Evolutionary conservation across 176 grass and related monocot species (phyloP), one percentile per base, ranked within the genome.

Genomic region (Melocanna baccifera): DNA sequence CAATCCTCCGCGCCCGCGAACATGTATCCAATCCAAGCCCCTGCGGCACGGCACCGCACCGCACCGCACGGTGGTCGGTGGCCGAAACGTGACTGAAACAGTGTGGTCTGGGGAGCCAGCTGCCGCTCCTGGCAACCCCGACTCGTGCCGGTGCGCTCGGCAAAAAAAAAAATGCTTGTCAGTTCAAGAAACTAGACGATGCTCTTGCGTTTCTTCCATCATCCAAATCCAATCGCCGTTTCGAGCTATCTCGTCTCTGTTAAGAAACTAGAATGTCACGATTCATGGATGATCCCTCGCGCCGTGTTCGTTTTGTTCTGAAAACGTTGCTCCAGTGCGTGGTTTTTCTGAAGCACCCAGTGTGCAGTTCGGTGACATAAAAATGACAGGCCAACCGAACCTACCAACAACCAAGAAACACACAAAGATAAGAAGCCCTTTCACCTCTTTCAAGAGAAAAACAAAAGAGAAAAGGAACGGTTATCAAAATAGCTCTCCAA

Each of bases 391-490:
- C 18, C 42, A 79, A 66, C 77, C 9, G 23, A 79, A 19, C 45
- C 82, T 30, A 12, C 63, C 71, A 83, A 79, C 84, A 61, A 67
- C 83, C 73, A 20, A 55, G 58, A 16, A 78, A 18, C 75, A 80
- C n/a, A 28, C 69, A 73, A 59, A 67, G 61, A 22, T 12, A 59
- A 12, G 26, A 65, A 61, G 34, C 36, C 8, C 5, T 9, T 36
- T 46, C 48, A 47, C 72, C 18, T 77, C 42, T 75, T 28, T 45
- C 16, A 18, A 15, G 19, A 29, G 22, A 30, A 32, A 9, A n/a
- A 43, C 9, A 41, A 65, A 2, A 19, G 79, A 52, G 34, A 55
- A 65, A 4, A 12, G 7, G 20, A 15, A 76, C 19, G 16, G n/a
- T 2, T 4, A 26, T 14, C 22, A 75, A 20, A 66, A 75, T 62